A percentile compares a stretch with the other conserved stretches of the same genome.
Conservation (phyloP, 495 filamentous ascomycete genomes). For the Friedmanniomyces endolithicus region DNA sequence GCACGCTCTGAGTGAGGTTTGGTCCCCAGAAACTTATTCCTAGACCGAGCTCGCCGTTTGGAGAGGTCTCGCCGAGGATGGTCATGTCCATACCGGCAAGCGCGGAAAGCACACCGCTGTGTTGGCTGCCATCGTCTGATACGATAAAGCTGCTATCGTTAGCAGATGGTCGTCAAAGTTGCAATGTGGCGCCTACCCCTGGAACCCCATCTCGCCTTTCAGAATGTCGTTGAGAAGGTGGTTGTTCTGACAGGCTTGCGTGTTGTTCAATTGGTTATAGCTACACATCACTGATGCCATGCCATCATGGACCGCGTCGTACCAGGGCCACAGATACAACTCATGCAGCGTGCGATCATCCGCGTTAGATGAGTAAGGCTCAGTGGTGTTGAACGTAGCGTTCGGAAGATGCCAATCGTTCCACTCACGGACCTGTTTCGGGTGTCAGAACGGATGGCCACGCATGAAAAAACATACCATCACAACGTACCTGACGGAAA, state of each 20-base stretch:
- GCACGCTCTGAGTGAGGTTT: constrained; percentile 58
- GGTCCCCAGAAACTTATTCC: constrained; percentile 73
- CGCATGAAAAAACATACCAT: too few species aligned
- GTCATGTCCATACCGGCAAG: constrained; percentile 89
- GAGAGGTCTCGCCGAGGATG: constrained; percentile 67
- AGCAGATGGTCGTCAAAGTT: constrained; percentile 29
- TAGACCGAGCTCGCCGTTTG: constrained; percentile 36
- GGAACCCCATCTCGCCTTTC: constrained; percentile 89
- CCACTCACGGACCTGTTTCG: background rate
- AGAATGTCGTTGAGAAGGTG: constrained; percentile 86
- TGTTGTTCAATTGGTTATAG: constrained; percentile 86
- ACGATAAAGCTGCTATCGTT: constrained; percentile 56
- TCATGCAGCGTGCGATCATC: constrained; percentile 65
- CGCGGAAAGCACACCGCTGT: constrained; percentile 60
- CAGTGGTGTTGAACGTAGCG: constrained; percentile 43
- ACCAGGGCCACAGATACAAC: constrained; percentile 67
- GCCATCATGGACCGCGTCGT: constrained; percentile 69
- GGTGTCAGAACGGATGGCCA: too few species aligned
- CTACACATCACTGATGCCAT: constrained; percentile 81
- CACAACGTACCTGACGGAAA: constrained; percentile 36
- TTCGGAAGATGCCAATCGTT: background rate
- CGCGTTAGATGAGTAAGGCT: constrained; percentile 60
- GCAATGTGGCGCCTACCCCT: constrained; percentile 33
- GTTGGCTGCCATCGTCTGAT: constrained; percentile 85
- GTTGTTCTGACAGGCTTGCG: constrained; percentile 83